These are phyloP conservation scores for Paraconiothyrium sp. DNA, from an alignment of 2,329 filamentous ascomycete genomes.

Conservation along the genomic window DNA sequence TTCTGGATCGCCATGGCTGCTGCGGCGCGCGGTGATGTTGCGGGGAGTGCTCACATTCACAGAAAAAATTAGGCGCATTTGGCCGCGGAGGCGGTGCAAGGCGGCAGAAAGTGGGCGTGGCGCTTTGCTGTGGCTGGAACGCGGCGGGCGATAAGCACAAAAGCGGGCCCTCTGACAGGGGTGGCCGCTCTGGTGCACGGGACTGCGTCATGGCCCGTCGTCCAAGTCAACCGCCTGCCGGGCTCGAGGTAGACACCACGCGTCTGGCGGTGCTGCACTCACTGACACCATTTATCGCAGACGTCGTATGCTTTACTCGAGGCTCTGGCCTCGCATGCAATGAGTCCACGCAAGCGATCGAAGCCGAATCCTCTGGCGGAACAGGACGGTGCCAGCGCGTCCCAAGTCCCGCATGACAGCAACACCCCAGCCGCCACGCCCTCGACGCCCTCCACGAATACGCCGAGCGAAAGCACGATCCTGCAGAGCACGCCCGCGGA, in stretches of 20 bases:
- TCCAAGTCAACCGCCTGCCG: slow-evolving; percentile 21
- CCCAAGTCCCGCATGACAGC: slow-evolving; percentile 24
- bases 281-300: slow-evolving; percentile 22
- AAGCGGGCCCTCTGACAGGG: slow-evolving; percentile 17
- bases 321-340: slow-evolving; percentile 29
- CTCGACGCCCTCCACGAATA: slow-evolving; percentile 18
- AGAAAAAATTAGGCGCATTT: slow-evolving; percentile 10
- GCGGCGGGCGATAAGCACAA: slow-evolving; percentile 15
- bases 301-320: slow-evolving; percentile 30
- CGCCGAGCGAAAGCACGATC: slow-evolving; percentile 28
- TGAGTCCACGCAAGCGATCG: slow-evolving; percentile 54
- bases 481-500: slow-evolving; percentile 28
- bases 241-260: slow-evolving; percentile 29
- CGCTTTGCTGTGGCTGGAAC: slow-evolving; percentile 19
- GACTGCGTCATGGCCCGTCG: slow-evolving; percentile 29
- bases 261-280: slow-evolving; percentile 16
- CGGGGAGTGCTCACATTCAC: slow-evolving; percentile 7
- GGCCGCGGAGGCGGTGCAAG: slow-evolving; percentile 3
- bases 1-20: slow-evolving; percentile 90
- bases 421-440: slow-evolving; percentile 23
- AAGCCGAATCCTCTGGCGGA: slow-evolving; percentile 50
- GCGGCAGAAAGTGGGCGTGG: slow-evolving; percentile 6
- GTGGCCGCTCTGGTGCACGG: slow-evolving; percentile 13
- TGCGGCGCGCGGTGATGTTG: slow-evolving; percentile 28
- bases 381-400: slow-evolving; percentile 23